Evolutionary conservation across 1,139 yeast species (phyloP), one percentile per base, ranked within the genome.

Genomic region (Suhomyces yuchorum): DNA sequence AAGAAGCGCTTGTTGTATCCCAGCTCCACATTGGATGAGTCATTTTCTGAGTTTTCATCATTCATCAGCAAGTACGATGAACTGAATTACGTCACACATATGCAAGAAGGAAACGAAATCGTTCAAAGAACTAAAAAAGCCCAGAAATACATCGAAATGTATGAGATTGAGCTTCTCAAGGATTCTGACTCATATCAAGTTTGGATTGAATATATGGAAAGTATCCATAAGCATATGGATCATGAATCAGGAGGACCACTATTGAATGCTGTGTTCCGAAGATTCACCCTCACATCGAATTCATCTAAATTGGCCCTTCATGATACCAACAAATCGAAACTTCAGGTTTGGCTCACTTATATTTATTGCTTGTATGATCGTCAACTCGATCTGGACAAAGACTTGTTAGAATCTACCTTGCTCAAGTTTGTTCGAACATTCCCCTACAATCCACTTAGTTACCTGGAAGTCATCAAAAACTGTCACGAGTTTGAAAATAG

Each of bases 1-100:
- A 51, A 66, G 28, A 60, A 67, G 35, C 58, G 82, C 24, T 61
- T 82, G 3, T 52, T 63, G 8, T 57, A 62, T 35, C 84, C 85
- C 0, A 85, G 79, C 56, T 52, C 55, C 2, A 54, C 61, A 5
- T 49, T 82, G 4, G 73, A 71, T 1, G 70, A 71, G 0, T 75
- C 82, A 0, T 80, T 72, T 52, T 59, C 69, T 14, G 67, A 66
- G 8, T 71, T 67, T 42, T 81, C 85, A 0, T 47, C 68, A 0
- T 77, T 79, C 47, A 68, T 81, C 2, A 69, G 82, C 1, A 45
- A 53, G 8, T 48, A 64, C 45, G 53, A 50, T 32, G 52, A 57
- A 3, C 58, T 56, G 3, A 55, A 68, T 7, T 82, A 82, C 56
- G 78, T 72, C 14, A 48, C 52, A 7, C 65, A 63, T 34, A 71